Evolutionary conservation across 805 yeast species (phyloP), one percentile per base, ranked within the genome.

Genomic region (Lachancea dasiensis): DNA sequence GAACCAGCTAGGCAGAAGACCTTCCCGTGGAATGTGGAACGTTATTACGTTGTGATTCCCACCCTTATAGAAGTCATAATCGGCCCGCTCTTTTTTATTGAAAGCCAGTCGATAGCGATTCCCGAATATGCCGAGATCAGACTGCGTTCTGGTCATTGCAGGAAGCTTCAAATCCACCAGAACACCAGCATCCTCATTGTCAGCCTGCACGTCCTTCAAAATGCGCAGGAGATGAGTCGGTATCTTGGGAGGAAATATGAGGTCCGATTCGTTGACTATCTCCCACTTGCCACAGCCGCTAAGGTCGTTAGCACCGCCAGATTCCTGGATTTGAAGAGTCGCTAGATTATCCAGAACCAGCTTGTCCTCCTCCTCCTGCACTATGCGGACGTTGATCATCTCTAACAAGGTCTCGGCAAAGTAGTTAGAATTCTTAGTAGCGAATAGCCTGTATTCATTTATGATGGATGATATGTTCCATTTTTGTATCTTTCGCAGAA

Each of bases 391-490:
- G 36, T 77, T 75, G 3, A 86, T 67, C 42, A 87, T 59, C 52
- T 90, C 97, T 31, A 90, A 61, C 49, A 83, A 86, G 3, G 80
- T 80, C 54, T 89, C 96, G 15, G 86, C 85, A 47, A 73, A 75
- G 56, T 86, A 87, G 50, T 79, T 86, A 31, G 81, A 70, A 48
- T 81, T 77, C 47, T 75, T 76, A 21, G 86, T 83, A 15, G 85
- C 69, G 58, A 77, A 84, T 6, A 84, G 68, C 37, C 95, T 67
- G 60, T 86, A 92, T 58, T 90, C 97, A 50, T 81, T 81, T 16
- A 87, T 73, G 4, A 90, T 77, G 14, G 94, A 80, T 17, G 89
- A 77, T 54, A 82, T 81, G 49, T 79, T 81, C 97, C 97, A 90
- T 61, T 82, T 82, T 60, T 86, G 92, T 27, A 89, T 68, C 55